These are phyloP conservation scores for Dryas integrifolia DNA, from an alignment of 331 rosid species.

Conservation along the genomic window DNA sequence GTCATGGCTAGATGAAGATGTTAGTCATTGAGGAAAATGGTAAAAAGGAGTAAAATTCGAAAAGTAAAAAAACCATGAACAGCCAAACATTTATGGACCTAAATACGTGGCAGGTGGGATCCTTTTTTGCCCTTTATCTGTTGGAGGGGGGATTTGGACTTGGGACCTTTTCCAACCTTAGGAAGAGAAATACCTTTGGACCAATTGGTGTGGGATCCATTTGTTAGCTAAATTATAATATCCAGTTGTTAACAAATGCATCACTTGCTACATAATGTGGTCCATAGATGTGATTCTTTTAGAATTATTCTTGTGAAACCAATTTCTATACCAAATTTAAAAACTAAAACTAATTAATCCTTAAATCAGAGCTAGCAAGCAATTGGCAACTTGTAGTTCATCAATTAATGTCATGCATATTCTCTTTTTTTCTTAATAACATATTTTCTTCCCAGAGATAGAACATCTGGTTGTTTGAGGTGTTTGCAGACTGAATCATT, in stretches of 20 bases:
- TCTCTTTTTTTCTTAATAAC: neutral
- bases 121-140: no score
- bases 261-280: no score
- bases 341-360: no score
- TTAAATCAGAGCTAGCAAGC: neutral
- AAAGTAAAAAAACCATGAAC: neutral
- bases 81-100: neutral
- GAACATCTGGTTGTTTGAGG: neutral
- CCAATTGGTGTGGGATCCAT: no score
- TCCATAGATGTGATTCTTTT: no score
- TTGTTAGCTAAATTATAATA: no score
- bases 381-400: neutral
- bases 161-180: no score
- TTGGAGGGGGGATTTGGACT: no score
- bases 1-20: neutral
- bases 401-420: no score
- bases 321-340: neutral
- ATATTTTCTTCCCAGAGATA: neutral
- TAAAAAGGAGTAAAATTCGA: neutral
- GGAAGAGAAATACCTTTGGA: no score
- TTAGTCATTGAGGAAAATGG: neutral
- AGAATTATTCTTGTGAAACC: neutral
- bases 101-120: no score
- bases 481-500: neutral
- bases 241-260: no score